Evolutionary conservation across 176 grass and related monocot genomes (phyloP).

Genomic region (Phoenix roebelenii): DNA sequence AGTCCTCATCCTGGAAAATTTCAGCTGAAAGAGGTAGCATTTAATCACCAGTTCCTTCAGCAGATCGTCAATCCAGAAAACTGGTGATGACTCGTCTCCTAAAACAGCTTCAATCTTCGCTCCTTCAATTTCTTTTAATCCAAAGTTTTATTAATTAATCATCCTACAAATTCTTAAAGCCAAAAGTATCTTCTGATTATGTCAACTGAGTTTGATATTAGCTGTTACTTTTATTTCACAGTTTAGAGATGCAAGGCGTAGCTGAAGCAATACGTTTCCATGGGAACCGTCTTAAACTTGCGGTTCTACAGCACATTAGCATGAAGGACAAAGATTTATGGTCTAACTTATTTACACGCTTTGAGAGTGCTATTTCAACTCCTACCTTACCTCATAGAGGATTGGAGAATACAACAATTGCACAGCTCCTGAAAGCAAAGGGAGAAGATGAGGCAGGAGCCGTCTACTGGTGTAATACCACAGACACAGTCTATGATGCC

Average conservation of each 20-base stretch:
- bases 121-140: no score
- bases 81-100: no score
- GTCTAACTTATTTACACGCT: conserved; percentile 48
- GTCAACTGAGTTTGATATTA: no score
- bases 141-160: no score
- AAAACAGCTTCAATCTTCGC: no score
- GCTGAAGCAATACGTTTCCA: conserved; percentile 44
- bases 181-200: no score
- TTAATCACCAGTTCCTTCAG: no score
- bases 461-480: conserved; percentile 64
- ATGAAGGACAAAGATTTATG: conserved; percentile 59
- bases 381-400: conserved; percentile 61
- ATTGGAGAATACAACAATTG: conserved; percentile 77
- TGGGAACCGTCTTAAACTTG: conserved; percentile 45
- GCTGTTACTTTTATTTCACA: background rate
- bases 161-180: no score
- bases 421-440: conserved; percentile 59
- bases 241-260: conserved; percentile 59
- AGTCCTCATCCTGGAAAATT: no score
- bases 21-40: no score
- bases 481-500: conserved; percentile 52
- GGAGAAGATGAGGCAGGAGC: conserved; percentile 44
- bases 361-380: conserved; percentile 39
- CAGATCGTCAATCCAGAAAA: no score
- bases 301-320: conserved; percentile 64